These are phyloP conservation scores for Murraya paniculata DNA, from an alignment of 345 rosid genomes.

Conservation along the genomic window DNA sequence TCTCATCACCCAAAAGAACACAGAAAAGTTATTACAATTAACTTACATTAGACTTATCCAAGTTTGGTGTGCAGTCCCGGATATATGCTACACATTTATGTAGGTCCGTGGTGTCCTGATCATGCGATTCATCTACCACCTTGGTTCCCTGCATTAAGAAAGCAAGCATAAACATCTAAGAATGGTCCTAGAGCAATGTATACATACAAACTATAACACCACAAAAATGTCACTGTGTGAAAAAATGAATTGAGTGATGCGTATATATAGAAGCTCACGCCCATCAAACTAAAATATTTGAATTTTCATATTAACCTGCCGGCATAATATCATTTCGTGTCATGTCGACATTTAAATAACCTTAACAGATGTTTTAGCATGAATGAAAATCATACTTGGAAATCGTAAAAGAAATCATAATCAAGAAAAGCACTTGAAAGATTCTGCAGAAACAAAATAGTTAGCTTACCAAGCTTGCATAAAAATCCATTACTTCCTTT, in stretches of 20 bases:
- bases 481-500: conserved; percentile 60
- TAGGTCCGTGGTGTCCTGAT: conserved; percentile 96
- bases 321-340: background rate
- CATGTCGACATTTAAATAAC: background rate
- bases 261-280: background rate
- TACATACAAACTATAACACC: background rate
- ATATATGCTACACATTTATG: conserved; percentile 74
- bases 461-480: conserved; percentile 50
- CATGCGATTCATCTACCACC: conserved; percentile 71
- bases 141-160: conserved; percentile 65
- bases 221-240: background rate
- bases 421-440: background rate
- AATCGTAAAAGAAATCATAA: background rate
- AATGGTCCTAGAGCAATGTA: background rate
- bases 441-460: background rate
- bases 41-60: conserved; percentile 57
- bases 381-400: background rate
- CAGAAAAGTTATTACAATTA: background rate
- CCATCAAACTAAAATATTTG: background rate
- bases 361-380: background rate
- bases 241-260: background rate
- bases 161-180: conserved; percentile 20
- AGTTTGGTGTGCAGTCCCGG: conserved; percentile 37
- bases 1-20: background rate
- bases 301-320: background rate